These are phyloP conservation scores for Penicillium lividum DNA, from an alignment of 495 filamentous ascomycete genomes.

Conservation along the genomic window DNA sequence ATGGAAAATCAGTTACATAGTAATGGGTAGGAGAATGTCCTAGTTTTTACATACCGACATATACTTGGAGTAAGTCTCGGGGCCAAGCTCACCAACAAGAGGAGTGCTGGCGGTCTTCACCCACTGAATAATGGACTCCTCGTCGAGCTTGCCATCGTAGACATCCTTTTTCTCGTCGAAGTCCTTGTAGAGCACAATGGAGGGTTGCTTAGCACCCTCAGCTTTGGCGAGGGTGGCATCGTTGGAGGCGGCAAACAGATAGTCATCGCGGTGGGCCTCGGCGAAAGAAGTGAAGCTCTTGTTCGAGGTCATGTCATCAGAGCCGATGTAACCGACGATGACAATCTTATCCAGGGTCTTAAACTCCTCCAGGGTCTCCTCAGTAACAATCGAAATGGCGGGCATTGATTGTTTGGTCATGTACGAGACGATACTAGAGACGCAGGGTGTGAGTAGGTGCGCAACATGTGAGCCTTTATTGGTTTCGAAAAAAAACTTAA, in stretches of 20 bases:
- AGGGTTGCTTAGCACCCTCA: constrained; percentile 83
- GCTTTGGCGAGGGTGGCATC: constrained; percentile 84
- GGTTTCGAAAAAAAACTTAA: not conserved
- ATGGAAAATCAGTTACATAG: not conserved
- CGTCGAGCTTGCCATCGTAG: constrained; percentile 77
- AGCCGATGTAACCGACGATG: constrained; percentile 80
- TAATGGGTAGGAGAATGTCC: not conserved
- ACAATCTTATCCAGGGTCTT: constrained; percentile 98
- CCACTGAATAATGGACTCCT: constrained; percentile 76
- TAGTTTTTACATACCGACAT: constrained; percentile 67
- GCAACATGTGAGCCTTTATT: constrained; percentile 27
- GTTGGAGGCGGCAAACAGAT: constrained; percentile 83
- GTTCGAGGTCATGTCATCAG: constrained; percentile 82
- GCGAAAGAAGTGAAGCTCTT: constrained; percentile 78
- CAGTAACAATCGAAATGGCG: constrained; percentile 77
- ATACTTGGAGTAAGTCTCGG: constrained; percentile 95
- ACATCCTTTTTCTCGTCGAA: constrained; percentile 95
- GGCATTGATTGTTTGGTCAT: constrained; percentile 99
- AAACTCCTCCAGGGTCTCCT: constrained; percentile 87
- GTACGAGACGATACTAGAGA: constrained; percentile 84
- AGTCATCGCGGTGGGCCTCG: constrained; percentile 83
- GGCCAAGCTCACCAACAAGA: constrained; percentile 93
- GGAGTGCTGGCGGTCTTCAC: constrained; percentile 83
- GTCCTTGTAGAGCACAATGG: constrained; percentile 92
- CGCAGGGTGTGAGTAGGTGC: not conserved